phyloP scores from a whole-genome alignment of 1,284 basidiomycete species.

The Tetrapyrgos nigripes region DNA sequence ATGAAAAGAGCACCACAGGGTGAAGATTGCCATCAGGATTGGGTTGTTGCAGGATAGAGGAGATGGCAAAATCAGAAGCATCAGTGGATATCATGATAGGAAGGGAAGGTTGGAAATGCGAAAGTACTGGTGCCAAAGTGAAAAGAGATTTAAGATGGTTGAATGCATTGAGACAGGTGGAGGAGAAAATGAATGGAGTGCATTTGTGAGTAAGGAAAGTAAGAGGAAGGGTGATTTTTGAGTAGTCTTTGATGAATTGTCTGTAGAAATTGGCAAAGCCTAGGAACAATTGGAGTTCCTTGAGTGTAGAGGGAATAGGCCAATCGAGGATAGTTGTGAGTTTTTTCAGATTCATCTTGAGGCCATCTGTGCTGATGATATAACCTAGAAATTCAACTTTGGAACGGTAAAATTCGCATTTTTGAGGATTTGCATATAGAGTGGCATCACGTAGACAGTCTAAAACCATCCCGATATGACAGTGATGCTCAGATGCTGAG shows the following conservation, averaged over 20 bases:
- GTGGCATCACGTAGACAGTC: slow-evolving; percentile 34
- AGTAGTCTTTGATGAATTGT: slow-evolving; percentile 23
- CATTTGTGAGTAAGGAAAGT: no score
- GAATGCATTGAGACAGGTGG: slow-evolving; percentile 2
- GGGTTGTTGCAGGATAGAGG: slow-evolving; percentile 14
- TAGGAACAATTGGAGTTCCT: slow-evolving; percentile 32
- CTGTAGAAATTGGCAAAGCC: slow-evolving; percentile 41
- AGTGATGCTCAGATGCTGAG: slow-evolving; percentile 14
- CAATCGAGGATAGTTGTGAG: slow-evolving; percentile 33
- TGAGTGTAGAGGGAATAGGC: slow-evolving; percentile 23
- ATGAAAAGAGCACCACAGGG: slow-evolving; percentile 39
- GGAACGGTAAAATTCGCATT: no score
- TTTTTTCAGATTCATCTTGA: slow-evolving; percentile 47
- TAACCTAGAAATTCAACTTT: no score
- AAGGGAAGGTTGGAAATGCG: slow-evolving; percentile 28
- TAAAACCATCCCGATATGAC: slow-evolving; percentile 27
- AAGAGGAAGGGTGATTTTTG: no score
- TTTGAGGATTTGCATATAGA: slow-evolving; percentile 42
- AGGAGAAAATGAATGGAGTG: no score
- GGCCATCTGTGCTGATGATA: no score
- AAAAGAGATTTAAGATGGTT: no score
- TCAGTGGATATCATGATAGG: slow-evolving; percentile 37
- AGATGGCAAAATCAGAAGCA: slow-evolving; percentile 21
- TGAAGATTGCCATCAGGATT: slow-evolving; percentile 28
- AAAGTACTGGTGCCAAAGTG: slow-evolving; percentile 16